Conservation (phyloP, 2,329 filamentous ascomycete species). For the Colletotrichum lini region DNA sequence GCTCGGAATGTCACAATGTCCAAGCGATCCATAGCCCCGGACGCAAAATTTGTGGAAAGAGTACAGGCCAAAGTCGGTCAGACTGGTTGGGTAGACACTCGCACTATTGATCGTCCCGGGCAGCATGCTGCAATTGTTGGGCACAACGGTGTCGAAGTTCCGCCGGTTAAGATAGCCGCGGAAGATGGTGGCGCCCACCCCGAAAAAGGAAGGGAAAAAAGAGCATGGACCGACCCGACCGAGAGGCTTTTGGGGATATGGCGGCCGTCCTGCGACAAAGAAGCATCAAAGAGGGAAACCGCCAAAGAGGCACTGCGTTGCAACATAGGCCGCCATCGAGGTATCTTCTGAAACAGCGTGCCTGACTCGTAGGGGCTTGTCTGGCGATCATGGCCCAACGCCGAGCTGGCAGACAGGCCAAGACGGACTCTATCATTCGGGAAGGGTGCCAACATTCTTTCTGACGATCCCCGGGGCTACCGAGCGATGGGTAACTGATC, state of each 20-base stretch:
- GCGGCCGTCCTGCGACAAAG: background rate
- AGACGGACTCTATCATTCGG: conserved; percentile 15
- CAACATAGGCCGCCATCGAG: conserved; percentile 3
- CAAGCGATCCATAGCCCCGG: conserved; percentile 14
- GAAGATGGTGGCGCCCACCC: background rate
- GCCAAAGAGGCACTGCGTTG: background rate
- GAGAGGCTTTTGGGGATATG: background rate
- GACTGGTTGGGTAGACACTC: background rate
- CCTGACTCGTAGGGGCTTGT: conserved; percentile 26
- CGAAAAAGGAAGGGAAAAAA: background rate
- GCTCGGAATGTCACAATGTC: background rate
- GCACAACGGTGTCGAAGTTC: conserved; percentile 2
- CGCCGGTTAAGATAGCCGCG: conserved; percentile 8
- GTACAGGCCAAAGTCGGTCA: conserved; percentile 6
- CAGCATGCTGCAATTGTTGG: conserved; percentile 3
- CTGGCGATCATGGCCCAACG: conserved; percentile 8
- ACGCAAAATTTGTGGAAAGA: background rate
- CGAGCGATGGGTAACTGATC: conserved; percentile 8
- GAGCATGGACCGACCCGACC: background rate
- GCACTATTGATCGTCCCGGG: background rate
- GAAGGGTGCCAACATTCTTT: conserved; percentile 21
- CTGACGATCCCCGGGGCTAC: conserved; percentile 34
- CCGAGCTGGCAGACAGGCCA: conserved; percentile 20
- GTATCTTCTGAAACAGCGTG: conserved; percentile 32
- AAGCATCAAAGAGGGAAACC: background rate